Evolutionary conservation across 345 rosid genomes (phyloP).

Genomic region (Luvunga scandens): DNA sequence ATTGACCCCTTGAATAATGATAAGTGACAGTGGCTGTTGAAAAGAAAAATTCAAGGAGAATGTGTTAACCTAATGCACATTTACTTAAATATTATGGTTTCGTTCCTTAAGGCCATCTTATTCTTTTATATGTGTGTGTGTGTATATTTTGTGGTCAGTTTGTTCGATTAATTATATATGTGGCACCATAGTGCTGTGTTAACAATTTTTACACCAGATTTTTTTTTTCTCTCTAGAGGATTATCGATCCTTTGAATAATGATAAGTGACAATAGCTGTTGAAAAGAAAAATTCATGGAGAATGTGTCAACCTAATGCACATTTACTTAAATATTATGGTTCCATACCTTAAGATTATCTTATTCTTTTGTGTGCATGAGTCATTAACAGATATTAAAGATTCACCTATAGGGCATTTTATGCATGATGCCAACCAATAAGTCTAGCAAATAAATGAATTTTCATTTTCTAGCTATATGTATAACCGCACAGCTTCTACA

Average conservation of each 20-base stretch:
- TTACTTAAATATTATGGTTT: too few relatives aligned
- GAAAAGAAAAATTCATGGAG: neutral
- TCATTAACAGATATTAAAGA: neutral
- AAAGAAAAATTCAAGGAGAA: neutral
- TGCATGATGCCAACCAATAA: neutral
- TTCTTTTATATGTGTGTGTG: too few relatives aligned
- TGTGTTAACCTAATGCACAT: neutral
- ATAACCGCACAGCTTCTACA: neutral
- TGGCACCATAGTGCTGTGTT: too few relatives aligned
- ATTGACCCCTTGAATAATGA: neutral
- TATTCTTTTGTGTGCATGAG: neutral
- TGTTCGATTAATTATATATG: too few relatives aligned
- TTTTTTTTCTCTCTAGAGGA: neutral
- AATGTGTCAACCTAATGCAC: neutral
- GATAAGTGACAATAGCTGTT: conserved; percentile 1
- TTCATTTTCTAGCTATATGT: neutral
- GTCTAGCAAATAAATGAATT: neutral
- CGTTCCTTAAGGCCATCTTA: too few relatives aligned
- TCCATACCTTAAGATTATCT: too few relatives aligned
- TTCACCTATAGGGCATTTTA: neutral
- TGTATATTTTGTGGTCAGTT: neutral
- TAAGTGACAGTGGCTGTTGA: neutral
- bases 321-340: too few relatives aligned
- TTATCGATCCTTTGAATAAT: neutral
- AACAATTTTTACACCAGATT: too few relatives aligned